Base-by-base conservation (phyloP, 306 rosid species). In the cucumber (Cucumis sativus) region DNA sequence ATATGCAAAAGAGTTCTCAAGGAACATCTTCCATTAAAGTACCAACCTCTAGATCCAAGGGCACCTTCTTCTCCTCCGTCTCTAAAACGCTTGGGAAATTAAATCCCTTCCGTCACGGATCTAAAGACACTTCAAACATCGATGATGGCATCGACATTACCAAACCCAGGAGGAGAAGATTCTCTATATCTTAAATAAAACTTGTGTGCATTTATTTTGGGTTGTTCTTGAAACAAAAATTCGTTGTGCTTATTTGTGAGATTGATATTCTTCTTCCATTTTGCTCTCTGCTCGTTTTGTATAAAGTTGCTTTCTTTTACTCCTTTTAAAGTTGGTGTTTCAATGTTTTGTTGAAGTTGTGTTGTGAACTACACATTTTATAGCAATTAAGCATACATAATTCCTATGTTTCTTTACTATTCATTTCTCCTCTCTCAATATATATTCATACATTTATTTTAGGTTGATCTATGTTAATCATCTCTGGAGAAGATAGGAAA, bases 101-200 rank as follows among this genome's bases (percentile, higher is more conserved):
- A 76, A 94, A 94, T 77, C 98, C 98, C 0, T 94, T 94, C 78
- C 90, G 84, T 71, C 61, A 83, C n/a, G 96, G 91, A 14, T 88
- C 98, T 0, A 93, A 93, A 83, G 98, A 93, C 79, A 93, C 97
- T 1, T 87, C 86, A 0, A 60, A 88, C 6, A 80, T 93, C 0
- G 95, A 88, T 0, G 95, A 88, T 41, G 87, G 68, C 16, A 85
- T 85, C 52, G 95, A 93, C 58, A 4, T 84, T 41, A 80, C 90
- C 12, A 89, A 87, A 88, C 98, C 98, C 56, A 89, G 96, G 73
- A 89, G 92, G 10, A 87, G 98, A 84, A 89, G 98, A 79, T 93
- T 93, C 87, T 93, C 98, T 20, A 65, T 92, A 52, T 92, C 98
- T 20, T 77, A 69, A 69, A 13, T 45, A 45, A 0, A 45, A 43